A percentile compares a stretch with the other conserved stretches of the same genome.
Evolutionary conservation across 2,329 filamentous ascomycete genomes (phyloP).

Genomic region (Fusarium sp.): DNA sequence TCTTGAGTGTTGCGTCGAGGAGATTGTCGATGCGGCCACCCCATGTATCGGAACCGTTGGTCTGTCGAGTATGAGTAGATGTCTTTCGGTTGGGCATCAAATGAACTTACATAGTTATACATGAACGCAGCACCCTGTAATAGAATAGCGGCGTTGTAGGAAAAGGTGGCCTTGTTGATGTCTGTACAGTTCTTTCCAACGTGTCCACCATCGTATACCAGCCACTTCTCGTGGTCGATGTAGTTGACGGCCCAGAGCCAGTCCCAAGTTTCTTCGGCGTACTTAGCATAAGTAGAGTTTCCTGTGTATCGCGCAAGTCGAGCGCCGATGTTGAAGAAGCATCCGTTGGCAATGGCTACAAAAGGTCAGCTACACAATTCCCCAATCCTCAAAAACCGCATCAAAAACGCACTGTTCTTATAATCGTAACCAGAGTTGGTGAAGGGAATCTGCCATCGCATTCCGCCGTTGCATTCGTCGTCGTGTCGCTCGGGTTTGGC

Average conservation of each 20-base stretch:
- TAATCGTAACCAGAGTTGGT: slow-evolving; percentile 84
- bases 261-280: slow-evolving; percentile 74
- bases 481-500: slow-evolving; percentile 74
- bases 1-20: slow-evolving; percentile 62
- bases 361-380: slow-evolving; percentile 1
- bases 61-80: slow-evolving; percentile 56
- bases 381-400: fast-evolving
- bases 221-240: slow-evolving; percentile 71
- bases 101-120: slow-evolving; percentile 71
- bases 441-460: slow-evolving; percentile 84
- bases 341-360: slow-evolving; percentile 71
- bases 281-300: slow-evolving; percentile 75
- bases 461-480: slow-evolving; percentile 74
- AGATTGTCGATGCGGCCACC: slow-evolving; percentile 68
- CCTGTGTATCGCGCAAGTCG: slow-evolving; percentile 80
- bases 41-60: slow-evolving; percentile 69
- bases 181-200: slow-evolving; percentile 71
- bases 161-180: slow-evolving; percentile 75
- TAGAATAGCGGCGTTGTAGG: slow-evolving; percentile 75
- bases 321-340: slow-evolving; percentile 76
- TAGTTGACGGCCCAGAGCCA: slow-evolving; percentile 71
- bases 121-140: slow-evolving; percentile 76
- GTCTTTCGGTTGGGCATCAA: fast-evolving
- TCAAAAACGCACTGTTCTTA: slow-evolving; percentile 70
- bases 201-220: slow-evolving; percentile 76